Evolutionary conservation across 495 filamentous ascomycete genomes (phyloP), one percentile per base, ranked within the genome.

Genomic region (Astrothelium subdiscretum): DNA sequence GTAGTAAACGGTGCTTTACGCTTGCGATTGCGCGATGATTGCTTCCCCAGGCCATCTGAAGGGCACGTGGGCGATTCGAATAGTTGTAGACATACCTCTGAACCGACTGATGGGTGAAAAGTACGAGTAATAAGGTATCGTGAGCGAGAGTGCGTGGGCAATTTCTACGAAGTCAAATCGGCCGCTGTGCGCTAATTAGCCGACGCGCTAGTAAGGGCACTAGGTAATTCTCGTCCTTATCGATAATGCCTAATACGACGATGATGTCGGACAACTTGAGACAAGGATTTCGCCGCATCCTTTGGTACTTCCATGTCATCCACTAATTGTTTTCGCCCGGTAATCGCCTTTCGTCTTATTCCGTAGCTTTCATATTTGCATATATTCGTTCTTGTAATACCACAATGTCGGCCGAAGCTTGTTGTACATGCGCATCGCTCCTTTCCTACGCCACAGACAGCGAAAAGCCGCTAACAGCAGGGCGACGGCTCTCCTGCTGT

Each of bases 341-440:
- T n/a, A n/a, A n/a, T n/a, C n/a, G n/a, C n/a, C n/a, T n/a, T n/a
- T n/a, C 59, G 1, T 0, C 27, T 35, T 43, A 38, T 22, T 2
- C n/a, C 43, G 4, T 60, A 51, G 10, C 35, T 27, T 4, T 22
- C 3, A 3, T 43, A 43, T 43, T 0, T 31, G 10, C 44, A 31
- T 3, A 63, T 63, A 59, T 58, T 1, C 42, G n/a, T 22, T 2
- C 26, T 60, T 29, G 57, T 40, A 24, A 20, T 18, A 60, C 0
- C 42, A 57, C 51, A 58, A 61, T 70, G 70, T 64, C 62, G 26
- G 59, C 68, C 40, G 75, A 81, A 71, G 77, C 79, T 20, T 89
- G 86, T 65, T 88, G 85, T 70, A 87, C 84, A 26, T 89, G 86
- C 71, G 83, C 86, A 35, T 75, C 73, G 43, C 76, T 83, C 0